Percentiles rank a stretch among this genome's conserved stretches.
Evolutionary conservation across 2,329 filamentous ascomycete genomes (phyloP).

Genomic region (Monosporascus ibericus): DNA sequence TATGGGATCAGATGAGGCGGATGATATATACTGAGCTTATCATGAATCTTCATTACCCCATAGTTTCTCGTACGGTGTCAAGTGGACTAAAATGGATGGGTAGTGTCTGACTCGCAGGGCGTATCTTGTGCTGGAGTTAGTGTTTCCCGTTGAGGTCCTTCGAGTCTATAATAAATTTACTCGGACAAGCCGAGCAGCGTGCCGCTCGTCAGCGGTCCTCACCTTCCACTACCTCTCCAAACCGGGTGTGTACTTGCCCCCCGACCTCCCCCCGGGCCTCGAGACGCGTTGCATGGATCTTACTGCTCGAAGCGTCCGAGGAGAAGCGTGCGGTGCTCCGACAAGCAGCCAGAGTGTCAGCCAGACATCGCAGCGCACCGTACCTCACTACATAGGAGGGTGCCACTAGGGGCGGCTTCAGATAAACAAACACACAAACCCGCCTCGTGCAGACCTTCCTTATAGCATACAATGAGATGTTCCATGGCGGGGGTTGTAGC

Average conservation of each 20-base stretch:
- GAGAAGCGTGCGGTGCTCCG: conserved; percentile 14
- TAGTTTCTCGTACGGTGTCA: conserved; percentile 16
- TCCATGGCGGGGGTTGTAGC: too few species aligned
- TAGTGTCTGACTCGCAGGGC: conserved; percentile 14
- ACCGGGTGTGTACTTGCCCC: conserved; percentile 13
- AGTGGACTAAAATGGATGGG: conserved; percentile 12
- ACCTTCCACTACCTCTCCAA: conserved; percentile 22
- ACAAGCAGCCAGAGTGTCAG: too few species aligned
- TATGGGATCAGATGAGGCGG: not conserved
- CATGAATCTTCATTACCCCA: conserved; percentile 17
- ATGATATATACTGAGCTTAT: conserved; percentile 21
- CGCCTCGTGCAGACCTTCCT: too few species aligned
- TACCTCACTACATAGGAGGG: too few species aligned
- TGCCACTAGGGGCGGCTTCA: too few species aligned
- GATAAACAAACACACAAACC: too few species aligned
- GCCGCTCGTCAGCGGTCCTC: conserved; percentile 21
- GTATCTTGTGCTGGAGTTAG: conserved; percentile 7
- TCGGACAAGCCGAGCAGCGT: conserved; percentile 18
- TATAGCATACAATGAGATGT: too few species aligned
- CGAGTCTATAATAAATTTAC: conserved; percentile 7
- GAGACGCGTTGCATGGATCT: conserved; percentile 19
- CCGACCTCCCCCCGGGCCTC: conserved; percentile 17
- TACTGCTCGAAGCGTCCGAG: conserved; percentile 16
- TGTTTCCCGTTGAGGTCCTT: not conserved
- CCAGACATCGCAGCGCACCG: too few species aligned